Conservation (phyloP, 352 stramenopile species). For the Peronospora farinosa region DNA sequence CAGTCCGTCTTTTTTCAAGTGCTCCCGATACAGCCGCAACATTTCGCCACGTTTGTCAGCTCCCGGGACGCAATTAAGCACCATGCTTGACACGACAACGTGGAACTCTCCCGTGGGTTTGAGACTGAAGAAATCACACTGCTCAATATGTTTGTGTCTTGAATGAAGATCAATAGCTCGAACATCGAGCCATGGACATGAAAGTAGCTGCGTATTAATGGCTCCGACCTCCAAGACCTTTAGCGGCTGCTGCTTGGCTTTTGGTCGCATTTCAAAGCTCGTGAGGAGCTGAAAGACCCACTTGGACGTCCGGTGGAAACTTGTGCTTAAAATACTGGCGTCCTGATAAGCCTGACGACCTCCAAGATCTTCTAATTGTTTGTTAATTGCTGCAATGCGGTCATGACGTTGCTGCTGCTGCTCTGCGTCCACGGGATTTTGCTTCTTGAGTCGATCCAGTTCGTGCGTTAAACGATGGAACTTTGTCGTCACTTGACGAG, state of each 20-base stretch:
- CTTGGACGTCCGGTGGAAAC: slow-evolving; percentile 92
- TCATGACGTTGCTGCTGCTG: slow-evolving; percentile 16
- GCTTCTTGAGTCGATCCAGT: slow-evolving; percentile 49
- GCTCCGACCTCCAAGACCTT: slow-evolving; percentile 85
- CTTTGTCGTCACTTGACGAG: slow-evolving; percentile 65
- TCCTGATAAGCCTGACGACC: slow-evolving; percentile 91
- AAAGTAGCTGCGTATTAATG: slow-evolving; percentile 95
- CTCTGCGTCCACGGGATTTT: slow-evolving; percentile 23
- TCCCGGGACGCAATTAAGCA: slow-evolving; percentile 95
- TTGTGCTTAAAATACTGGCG: slow-evolving; percentile 91
- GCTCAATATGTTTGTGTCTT: slow-evolving; percentile 85
- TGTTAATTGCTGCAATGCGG: slow-evolving; percentile 52
- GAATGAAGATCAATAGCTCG: slow-evolving; percentile 93
- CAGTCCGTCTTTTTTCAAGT: slow-evolving; percentile 45
- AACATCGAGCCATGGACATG: slow-evolving; percentile 89
- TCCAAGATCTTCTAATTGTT: slow-evolving; percentile 79
- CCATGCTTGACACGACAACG: slow-evolving; percentile 91
- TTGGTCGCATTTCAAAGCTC: slow-evolving; percentile 58
- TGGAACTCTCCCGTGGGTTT: slow-evolving; percentile 68
- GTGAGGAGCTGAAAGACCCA: slow-evolving; percentile 91
- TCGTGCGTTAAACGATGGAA: slow-evolving; percentile 77
- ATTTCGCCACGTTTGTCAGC: slow-evolving; percentile 71
- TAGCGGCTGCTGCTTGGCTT: slow-evolving; percentile 57
- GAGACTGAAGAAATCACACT: slow-evolving; percentile 89
- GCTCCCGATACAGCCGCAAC: slow-evolving; percentile 54